Base-by-base conservation (phyloP, 2,329 filamentous ascomycete species). In the Mycosphaerella sp. region DNA sequence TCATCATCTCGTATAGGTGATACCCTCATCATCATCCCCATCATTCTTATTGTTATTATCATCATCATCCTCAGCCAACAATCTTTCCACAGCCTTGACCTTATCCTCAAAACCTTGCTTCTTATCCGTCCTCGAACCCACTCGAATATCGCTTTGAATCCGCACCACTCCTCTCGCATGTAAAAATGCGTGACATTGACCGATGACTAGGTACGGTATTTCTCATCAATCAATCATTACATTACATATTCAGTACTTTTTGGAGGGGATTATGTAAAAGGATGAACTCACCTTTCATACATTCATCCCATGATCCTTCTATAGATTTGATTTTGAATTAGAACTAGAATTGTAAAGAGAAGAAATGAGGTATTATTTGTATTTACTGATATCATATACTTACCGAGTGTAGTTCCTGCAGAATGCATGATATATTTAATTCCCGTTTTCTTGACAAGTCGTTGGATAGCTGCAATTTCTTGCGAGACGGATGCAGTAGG, bases 221-320 rank as follows among this genome's bases (percentile, higher is more conserved):
- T 21, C 21, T 21, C 21, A 21, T 21, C 21, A 21, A 21, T 21
- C 21, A 21, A 21, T 4, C 21, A 2, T n/a, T n/a, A n/a, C n/a
- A n/a, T n/a, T 17, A 17, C 14, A 1, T 17, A 17, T 17, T 17
- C 14, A 17, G 14, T 17, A 17, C 14, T 17, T 17, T 17, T 1
- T 17, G 14, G 14, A 26, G 14, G 14, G 14, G 14, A 17, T 17
- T 17, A 17, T n/a, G n/a, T n/a, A n/a, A n/a, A n/a, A n/a, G n/a
- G n/a, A n/a, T n/a, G n/a, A n/a, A n/a, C 26, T 29, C 26, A 29
- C 26, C 26, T 53, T 76, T 78, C 79, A 95, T 90, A 55, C 95
- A 90, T 32, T 87, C 82, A 61, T 95, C 87, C 92, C 93, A 97
- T 40, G 83, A 80, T 2, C 92, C 93, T 75, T 97, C 92, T 95